Conservation (phyloP, 148 eudicot genomes). For the Amaranthus hypochondriacus region DNA sequence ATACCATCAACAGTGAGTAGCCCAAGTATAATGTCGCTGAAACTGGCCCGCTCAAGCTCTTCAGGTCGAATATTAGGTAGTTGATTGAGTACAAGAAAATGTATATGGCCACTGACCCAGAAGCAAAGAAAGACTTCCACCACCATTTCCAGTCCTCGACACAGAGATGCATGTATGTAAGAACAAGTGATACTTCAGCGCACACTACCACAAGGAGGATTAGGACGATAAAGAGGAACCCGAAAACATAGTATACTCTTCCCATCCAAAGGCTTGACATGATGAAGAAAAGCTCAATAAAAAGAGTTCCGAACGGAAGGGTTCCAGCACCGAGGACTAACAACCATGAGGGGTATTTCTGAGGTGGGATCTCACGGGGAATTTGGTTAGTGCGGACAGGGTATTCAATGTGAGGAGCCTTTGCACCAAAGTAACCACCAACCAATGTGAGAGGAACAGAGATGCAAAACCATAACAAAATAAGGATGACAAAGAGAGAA, state of each 20-base stretch:
- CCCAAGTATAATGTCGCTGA: slow-evolving; percentile 83
- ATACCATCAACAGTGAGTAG: slow-evolving; percentile 72
- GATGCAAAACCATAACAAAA: slow-evolving; percentile 75
- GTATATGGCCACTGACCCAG: slow-evolving; percentile 80
- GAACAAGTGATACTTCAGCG: slow-evolving; percentile 72
- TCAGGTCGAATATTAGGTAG: slow-evolving; percentile 69
- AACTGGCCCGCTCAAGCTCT: slow-evolving; percentile 78
- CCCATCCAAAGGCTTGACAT: slow-evolving; percentile 92
- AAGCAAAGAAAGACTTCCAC: slow-evolving; percentile 92
- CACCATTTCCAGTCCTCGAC: slow-evolving; percentile 90
- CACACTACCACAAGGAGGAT: slow-evolving; percentile 70
- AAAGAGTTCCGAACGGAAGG: slow-evolving; percentile 77
- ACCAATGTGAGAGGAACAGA: slow-evolving; percentile 72
- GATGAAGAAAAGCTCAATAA: slow-evolving; percentile 85
- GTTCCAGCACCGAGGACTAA: slow-evolving; percentile 81
- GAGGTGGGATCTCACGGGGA: slow-evolving; percentile 78
- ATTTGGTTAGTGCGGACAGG: slow-evolving; percentile 80
- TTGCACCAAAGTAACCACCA: slow-evolving; percentile 81
- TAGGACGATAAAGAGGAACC: slow-evolving; percentile 61
- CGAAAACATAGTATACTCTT: slow-evolving; percentile 77
- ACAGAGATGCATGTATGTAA: slow-evolving; percentile 81
- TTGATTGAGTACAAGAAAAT: slow-evolving; percentile 71
- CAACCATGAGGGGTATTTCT: slow-evolving; percentile 78
- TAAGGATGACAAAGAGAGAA: slow-evolving; percentile 60
- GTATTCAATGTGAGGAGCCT: slow-evolving; percentile 71